A percentile compares a stretch with the other conserved stretches of the same genome.
Evolutionary conservation across 108 stramenopile species (phyloP).

Genomic region (Nannochloropsis salina): DNA sequence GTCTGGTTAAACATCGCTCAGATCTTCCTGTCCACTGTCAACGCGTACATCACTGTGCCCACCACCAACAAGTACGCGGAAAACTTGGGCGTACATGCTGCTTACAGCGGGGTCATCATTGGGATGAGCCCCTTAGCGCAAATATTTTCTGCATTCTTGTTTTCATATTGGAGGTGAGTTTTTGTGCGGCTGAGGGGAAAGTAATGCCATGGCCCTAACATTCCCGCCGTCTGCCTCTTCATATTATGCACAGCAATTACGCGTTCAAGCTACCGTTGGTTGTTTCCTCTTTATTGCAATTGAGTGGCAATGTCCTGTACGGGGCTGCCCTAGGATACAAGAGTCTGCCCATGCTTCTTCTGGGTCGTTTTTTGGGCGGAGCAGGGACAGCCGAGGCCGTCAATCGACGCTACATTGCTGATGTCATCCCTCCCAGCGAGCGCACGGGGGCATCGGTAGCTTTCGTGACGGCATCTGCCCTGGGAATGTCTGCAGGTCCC

Average conservation of each 20-base stretch:
- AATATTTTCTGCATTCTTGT: constrained; percentile 66
- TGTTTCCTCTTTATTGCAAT: constrained; percentile 64
- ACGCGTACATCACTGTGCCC: neutral
- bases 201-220: neutral
- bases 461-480: constrained; percentile 71
- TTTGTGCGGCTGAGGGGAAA: neutral
- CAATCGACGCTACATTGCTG: constrained; percentile 82
- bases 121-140: constrained; percentile 78
- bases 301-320: constrained; percentile 71
- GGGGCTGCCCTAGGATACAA: constrained; percentile 65
- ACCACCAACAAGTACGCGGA: constrained; percentile 67
- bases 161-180: constrained; percentile 67
- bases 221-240: neutral
- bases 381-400: constrained; percentile 71
- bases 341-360: constrained; percentile 63
- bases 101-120: constrained; percentile 70
- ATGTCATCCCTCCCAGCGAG: constrained; percentile 62
- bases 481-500: constrained; percentile 82
- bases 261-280: constrained; percentile 68
- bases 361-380: constrained; percentile 75
- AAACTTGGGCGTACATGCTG: constrained; percentile 61
- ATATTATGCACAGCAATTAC: constrained; percentile 43
- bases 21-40: constrained; percentile 1
- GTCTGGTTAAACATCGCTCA: neutral
- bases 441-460: constrained; percentile 73